Conservation (phyloP, 2,329 filamentous ascomycete species). For the Aureobasidium sp. region DNA sequence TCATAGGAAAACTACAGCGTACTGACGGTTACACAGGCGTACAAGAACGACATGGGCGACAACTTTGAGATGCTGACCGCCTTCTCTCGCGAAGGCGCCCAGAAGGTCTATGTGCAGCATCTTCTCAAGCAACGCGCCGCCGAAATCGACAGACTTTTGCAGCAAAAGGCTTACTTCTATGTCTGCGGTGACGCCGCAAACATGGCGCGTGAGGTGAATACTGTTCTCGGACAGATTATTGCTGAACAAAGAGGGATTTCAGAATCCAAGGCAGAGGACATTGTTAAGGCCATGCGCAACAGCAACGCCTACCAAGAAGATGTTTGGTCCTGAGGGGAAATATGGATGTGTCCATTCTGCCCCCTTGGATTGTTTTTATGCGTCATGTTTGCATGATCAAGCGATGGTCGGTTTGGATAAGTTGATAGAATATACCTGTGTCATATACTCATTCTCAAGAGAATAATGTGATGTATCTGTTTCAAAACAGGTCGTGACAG, state of each 20-base stretch:
- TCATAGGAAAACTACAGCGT: not conserved
- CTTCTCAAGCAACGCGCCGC: slow-evolving; percentile 74
- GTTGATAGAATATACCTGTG: slow-evolving; percentile 10
- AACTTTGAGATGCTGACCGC: slow-evolving; percentile 86
- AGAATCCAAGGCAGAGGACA: slow-evolving; percentile 84
- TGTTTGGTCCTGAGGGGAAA: slow-evolving; percentile 51
- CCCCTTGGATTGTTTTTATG: not conserved
- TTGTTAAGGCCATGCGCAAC: slow-evolving; percentile 94
- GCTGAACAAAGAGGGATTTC: slow-evolving; percentile 74
- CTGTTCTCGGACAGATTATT: slow-evolving; percentile 79
- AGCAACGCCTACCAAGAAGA: slow-evolving; percentile 93
- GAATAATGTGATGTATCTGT: slow-evolving; percentile 14
- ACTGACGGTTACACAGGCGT: slow-evolving; percentile 52
- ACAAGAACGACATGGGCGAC: slow-evolving; percentile 75
- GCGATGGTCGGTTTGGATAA: slow-evolving; percentile 12
- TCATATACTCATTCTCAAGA: slow-evolving; percentile 8
- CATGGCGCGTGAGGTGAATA: slow-evolving; percentile 53
- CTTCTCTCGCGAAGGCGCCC: slow-evolving; percentile 79
- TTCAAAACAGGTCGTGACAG: slow-evolving; percentile 9
- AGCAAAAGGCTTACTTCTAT: slow-evolving; percentile 89
- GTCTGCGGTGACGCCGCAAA: slow-evolving; percentile 96
- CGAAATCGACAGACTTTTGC: slow-evolving; percentile 79
- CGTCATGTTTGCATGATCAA: slow-evolving; percentile 11
- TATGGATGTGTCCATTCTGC: not conserved
- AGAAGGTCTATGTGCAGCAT: slow-evolving; percentile 98